Conservation (phyloP, 2,329 filamentous ascomycete species). For the Aspergillus novofumigatus region DNA sequence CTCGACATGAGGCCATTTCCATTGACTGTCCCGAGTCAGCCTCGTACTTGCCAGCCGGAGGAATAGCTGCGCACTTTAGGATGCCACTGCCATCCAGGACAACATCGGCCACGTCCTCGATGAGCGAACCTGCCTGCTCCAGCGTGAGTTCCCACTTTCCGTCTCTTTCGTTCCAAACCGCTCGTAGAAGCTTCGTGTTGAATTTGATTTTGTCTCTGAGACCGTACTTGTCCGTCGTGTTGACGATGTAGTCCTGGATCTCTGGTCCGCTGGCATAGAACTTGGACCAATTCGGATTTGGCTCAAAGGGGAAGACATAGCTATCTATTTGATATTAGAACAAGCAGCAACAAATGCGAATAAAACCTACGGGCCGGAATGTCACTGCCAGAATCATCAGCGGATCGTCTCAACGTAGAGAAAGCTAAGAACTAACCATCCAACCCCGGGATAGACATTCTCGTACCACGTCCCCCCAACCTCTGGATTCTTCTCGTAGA, state of each 20-base stretch:
- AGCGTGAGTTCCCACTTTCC: slow-evolving; percentile 16
- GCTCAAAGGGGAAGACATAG: slow-evolving; percentile 39
- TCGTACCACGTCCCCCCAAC: slow-evolving; percentile 25
- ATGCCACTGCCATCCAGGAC: slow-evolving; percentile 26
- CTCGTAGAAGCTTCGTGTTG: slow-evolving; percentile 35
- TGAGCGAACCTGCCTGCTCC: slow-evolving; percentile 5
- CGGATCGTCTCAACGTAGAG: neutral
- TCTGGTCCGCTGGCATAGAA: slow-evolving; percentile 38
- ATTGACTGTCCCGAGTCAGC: slow-evolving; percentile 11
- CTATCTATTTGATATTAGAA: slow-evolving; percentile 20
- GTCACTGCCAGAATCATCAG: slow-evolving; percentile 12
- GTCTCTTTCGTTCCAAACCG: slow-evolving; percentile 30
- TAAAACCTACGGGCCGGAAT: neutral
- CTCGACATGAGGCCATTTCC: slow-evolving; percentile 19
- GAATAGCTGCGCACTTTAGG: slow-evolving; percentile 14
- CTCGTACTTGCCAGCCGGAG: neutral
- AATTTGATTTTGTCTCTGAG: slow-evolving; percentile 36
- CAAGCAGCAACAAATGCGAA: neutral
- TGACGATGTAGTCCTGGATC: slow-evolving; percentile 41
- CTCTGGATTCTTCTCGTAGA: slow-evolving; percentile 25
- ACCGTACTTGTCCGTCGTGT: slow-evolving; percentile 36
- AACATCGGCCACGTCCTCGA: slow-evolving; percentile 13
- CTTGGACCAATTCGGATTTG: slow-evolving; percentile 40
- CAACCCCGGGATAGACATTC: slow-evolving; percentile 30
- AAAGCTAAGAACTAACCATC: slow-evolving; percentile 9